Evolutionary conservation across 257 asterid genomes (phyloP), one percentile per base, ranked within the genome.

Genomic region (Paraleonurus japonicus): DNA sequence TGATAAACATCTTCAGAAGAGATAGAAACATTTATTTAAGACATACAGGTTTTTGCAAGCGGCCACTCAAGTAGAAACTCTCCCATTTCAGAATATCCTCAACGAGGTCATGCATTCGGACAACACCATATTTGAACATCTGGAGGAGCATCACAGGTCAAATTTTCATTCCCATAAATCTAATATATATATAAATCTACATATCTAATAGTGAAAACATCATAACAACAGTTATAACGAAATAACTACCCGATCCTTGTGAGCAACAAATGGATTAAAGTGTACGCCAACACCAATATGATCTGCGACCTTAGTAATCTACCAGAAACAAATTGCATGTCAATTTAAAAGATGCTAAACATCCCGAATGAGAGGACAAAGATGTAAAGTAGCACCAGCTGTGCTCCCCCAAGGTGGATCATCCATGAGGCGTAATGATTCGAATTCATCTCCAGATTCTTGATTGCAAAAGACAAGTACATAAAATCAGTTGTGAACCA

Each of bases 341-440:
- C 37, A 80, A 20, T 54, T 37, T 55, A 54, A 24, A 41, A 53
- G 24, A 16, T n/a, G n/a, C 22, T 7, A 58, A 67, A 48, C 35
- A 55, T 37, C 23, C n/a, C 50, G 59, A 72, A 41, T 30, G 19
- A 60, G 48, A 71, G 27, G 24, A 70, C 54, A 69, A n/a, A 67
- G 77, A 50, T 45, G 51, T 61, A 65, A 71, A 75, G 65, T 48
- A 70, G 76, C 76, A 90, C 96, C 96, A 89, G 87, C 62, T 77
- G 88, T 28, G 89, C 89, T 78, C 98, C 98, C n/a, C 97, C 98
- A 53, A 84, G 83, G 84, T 54, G 93, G 35, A 76, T 67, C 82
- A 94, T 86, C 96, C 90, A 89, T 11, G 98, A 88, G 1, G 94
- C 96, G 43, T 95, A 89, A 68, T 95, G 98, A 83, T 87, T 73